Percentiles rank a stretch among this genome's conserved stretches.
Evolutionary conservation across 106 monocot species (phyloP).

Genomic region (Allium sativum): DNA sequence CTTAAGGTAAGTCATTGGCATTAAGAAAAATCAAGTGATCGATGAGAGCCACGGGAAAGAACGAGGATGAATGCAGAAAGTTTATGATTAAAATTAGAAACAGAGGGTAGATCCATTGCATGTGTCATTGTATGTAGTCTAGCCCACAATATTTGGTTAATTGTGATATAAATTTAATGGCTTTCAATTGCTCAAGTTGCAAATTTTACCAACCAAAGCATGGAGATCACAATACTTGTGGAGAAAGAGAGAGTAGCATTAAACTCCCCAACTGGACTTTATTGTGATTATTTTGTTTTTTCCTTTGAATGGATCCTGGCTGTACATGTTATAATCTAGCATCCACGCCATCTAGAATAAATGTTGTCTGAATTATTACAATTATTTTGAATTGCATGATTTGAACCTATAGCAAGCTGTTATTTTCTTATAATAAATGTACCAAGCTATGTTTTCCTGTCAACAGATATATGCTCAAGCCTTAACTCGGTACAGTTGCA

Average conservation of each 20-base stretch:
- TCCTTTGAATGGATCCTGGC: too few species aligned
- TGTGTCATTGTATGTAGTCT: neutral
- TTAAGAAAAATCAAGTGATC: neutral
- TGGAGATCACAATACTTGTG: neutral
- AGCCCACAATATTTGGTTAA: neutral
- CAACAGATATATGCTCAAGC: too few species aligned
- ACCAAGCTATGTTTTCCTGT: too few species aligned
- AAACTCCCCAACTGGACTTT: neutral
- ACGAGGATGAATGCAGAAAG: neutral
- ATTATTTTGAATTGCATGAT: too few species aligned
- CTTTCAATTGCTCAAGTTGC: conserved; percentile 5
- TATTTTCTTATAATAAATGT: too few species aligned
- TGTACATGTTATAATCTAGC: too few species aligned
- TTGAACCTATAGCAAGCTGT: too few species aligned
- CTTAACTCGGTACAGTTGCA: too few species aligned
- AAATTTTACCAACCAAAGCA: neutral
- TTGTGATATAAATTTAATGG: neutral
- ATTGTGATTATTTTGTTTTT: neutral
- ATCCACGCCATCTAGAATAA: too few species aligned
- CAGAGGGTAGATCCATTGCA: conserved; percentile 1
- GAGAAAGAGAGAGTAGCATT: neutral
- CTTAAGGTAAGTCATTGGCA: neutral
- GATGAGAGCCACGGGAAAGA: neutral
- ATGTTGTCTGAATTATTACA: too few species aligned
- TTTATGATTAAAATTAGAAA: neutral